These are phyloP conservation scores for Leishmania martiniquensis DNA, from an alignment of 208 protist genomes.

Conservation along the genomic window DNA sequence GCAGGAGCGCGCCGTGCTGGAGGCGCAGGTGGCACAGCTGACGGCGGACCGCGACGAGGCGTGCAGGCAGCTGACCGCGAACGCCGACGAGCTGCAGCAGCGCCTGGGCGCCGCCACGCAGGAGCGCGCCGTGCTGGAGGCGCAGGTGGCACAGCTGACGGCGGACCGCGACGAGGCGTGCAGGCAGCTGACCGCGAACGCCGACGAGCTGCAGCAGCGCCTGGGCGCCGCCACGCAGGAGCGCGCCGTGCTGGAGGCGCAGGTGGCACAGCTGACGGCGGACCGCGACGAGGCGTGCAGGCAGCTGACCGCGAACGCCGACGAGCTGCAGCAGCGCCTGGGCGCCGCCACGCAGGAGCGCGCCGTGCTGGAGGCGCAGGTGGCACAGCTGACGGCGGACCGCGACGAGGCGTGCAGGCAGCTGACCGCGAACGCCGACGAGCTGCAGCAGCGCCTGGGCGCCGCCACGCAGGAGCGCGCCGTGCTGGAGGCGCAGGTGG, in stretches of 20 bases:
- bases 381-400: constrained; percentile 9
- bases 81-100: too few relatives aligned
- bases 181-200: not conserved
- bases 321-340: not conserved
- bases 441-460: constrained; percentile 29
- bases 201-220: constrained; percentile 5
- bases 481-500: constrained; percentile 2
- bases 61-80: too few relatives aligned
- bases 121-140: not conserved
- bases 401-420: constrained; percentile 21
- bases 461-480: constrained; percentile 9
- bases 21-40: too few relatives aligned
- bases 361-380: constrained; percentile 9
- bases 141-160: not conserved
- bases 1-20: too few relatives aligned
- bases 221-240: not conserved
- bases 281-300: constrained; percentile 10
- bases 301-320: not conserved
- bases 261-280: constrained; percentile 8
- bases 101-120: too few relatives aligned
- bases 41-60: too few relatives aligned
- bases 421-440: constrained; percentile 14
- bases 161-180: constrained; percentile 3
- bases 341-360: not conserved
- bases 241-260: constrained; percentile 14